Conservation (phyloP, 768 basidiomycete species). For the Suillus plorans region DNA sequence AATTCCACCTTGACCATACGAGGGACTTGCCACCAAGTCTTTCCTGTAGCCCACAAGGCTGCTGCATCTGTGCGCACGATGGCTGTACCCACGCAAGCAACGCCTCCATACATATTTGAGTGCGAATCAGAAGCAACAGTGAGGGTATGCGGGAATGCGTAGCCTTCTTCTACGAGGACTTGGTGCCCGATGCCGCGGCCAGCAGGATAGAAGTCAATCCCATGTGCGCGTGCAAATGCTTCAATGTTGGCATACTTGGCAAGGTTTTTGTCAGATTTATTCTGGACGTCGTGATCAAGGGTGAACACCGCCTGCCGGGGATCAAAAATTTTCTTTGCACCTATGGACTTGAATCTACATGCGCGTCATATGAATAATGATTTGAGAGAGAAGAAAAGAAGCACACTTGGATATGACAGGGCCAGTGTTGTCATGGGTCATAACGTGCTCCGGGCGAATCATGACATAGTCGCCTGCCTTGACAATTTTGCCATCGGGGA, state of each 20-base stretch:
- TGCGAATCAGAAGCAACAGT: conserved; percentile 97
- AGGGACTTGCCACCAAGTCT: conserved; percentile 99
- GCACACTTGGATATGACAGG: conserved; percentile 95
- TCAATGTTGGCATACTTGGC: conserved; percentile 92
- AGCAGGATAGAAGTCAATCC: conserved; percentile 94
- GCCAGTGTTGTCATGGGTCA: conserved; percentile 98
- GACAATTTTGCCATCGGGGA: conserved; percentile 75
- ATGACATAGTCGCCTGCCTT: conserved; percentile 99
- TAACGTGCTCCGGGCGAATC: conserved; percentile 97
- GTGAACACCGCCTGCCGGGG: conserved; percentile 91
- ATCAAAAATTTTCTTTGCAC: conserved; percentile 80
- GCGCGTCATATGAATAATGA: conserved; percentile 2
- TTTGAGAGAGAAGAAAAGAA: conserved; percentile 2
- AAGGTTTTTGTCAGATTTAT: conserved; percentile 86
- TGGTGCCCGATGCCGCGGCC: conserved; percentile 98
- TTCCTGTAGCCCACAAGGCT: conserved; percentile 96
- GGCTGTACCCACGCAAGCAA: conserved; percentile 95
- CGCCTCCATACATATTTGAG: conserved; percentile 98
- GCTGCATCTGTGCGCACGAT: conserved; percentile 96
- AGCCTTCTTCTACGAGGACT: conserved; percentile 96
- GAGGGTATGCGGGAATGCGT: conserved; percentile 93
- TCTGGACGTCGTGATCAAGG: conserved; percentile 98
- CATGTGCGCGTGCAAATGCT: conserved; percentile 80
- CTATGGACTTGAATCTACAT: conserved; percentile 89
- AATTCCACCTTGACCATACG: conserved; percentile 95